phyloP scores from a whole-genome alignment of 176 grass and related monocot species.

The Oryza punctata region DNA sequence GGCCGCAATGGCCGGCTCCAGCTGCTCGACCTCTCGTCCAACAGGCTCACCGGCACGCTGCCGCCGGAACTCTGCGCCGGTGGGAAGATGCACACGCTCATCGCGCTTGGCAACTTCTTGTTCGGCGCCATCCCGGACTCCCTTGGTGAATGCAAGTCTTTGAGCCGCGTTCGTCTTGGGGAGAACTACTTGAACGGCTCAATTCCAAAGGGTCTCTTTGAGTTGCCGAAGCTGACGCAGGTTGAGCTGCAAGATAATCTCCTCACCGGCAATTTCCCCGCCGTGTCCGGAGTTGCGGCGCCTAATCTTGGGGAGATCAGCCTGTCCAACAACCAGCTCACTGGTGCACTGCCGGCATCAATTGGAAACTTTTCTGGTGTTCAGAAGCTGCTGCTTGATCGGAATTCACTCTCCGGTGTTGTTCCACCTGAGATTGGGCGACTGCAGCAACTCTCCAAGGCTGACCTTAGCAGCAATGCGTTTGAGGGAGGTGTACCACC shows the following conservation, averaged over 20 bases:
- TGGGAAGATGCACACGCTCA: slow-evolving; percentile 59
- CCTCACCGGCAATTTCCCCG: slow-evolving; percentile 72
- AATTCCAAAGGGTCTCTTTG: slow-evolving; percentile 58
- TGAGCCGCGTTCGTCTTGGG: slow-evolving; percentile 60
- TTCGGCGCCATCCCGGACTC: slow-evolving; percentile 66
- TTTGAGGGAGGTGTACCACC: slow-evolving; percentile 70
- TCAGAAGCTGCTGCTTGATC: slow-evolving; percentile 93
- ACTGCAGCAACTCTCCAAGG: slow-evolving; percentile 87
- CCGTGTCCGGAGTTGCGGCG: slow-evolving; percentile 35
- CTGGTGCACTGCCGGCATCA: slow-evolving; percentile 60
- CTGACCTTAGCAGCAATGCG: slow-evolving; percentile 79
- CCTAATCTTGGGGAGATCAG: slow-evolving; percentile 82
- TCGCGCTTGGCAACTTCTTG: slow-evolving; percentile 72
- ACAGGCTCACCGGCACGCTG: slow-evolving; percentile 72
- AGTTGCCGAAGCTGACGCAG: slow-evolving; percentile 71
- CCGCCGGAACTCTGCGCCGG: slow-evolving; percentile 67
- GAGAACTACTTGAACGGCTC: slow-evolving; percentile 82
- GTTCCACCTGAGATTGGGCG: slow-evolving; percentile 78
- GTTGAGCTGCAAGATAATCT: slow-evolving; percentile 96
- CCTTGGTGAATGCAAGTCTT: slow-evolving; percentile 59
- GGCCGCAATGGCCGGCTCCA: slow-evolving; percentile 62
- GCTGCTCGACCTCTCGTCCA: slow-evolving; percentile 69
- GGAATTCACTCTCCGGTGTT: slow-evolving; percentile 62
- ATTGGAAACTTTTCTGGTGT: slow-evolving; percentile 85
- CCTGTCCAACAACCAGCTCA: slow-evolving; percentile 88